Conservation (phyloP, 192 early-diverging fungal genomes). For the Coemansia sp. region DNA sequence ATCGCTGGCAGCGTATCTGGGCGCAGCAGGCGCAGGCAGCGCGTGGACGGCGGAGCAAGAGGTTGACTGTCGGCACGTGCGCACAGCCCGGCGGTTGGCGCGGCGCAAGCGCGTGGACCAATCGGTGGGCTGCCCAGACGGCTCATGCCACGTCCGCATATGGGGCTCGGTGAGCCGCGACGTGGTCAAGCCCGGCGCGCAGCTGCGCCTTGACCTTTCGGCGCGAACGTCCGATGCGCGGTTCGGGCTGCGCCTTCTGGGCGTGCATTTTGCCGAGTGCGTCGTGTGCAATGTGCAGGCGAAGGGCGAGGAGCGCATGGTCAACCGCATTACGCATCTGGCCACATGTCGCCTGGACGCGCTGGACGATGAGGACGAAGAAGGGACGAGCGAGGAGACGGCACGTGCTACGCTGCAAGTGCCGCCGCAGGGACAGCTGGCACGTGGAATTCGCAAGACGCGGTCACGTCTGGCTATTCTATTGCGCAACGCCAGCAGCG, state of each 20-base stretch:
- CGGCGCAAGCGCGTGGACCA: slow-evolving; percentile 37
- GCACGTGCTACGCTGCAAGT: neutral
- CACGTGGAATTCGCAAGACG: slow-evolving; percentile 31
- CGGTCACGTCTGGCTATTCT: slow-evolving; percentile 35
- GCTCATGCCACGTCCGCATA: slow-evolving; percentile 47
- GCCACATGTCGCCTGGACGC: slow-evolving; percentile 29
- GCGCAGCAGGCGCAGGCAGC: neutral
- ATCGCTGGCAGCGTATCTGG: neutral
- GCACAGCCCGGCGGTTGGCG: slow-evolving; percentile 28
- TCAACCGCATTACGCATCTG: slow-evolving; percentile 36
- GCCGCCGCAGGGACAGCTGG: neutral
- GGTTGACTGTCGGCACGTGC: slow-evolving; percentile 22
- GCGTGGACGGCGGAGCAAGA: slow-evolving; percentile 23
- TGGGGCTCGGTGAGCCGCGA: slow-evolving; percentile 39
- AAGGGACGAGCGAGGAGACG: neutral
- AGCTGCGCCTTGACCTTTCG: slow-evolving; percentile 29
- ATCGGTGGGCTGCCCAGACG: slow-evolving; percentile 53
- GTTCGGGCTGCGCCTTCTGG: slow-evolving; percentile 39
- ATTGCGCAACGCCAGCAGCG: slow-evolving; percentile 8
- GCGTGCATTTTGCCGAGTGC: slow-evolving; percentile 42
- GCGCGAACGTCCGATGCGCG: slow-evolving; percentile 46
- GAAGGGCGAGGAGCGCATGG: slow-evolving; percentile 47
- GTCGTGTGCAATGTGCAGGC: slow-evolving; percentile 49
- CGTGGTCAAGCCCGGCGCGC: slow-evolving; percentile 40
- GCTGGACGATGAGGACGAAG: neutral